phyloP scores from a whole-genome alignment of 371 early-diverging fungal species.

The Mucor indicus region DNA sequence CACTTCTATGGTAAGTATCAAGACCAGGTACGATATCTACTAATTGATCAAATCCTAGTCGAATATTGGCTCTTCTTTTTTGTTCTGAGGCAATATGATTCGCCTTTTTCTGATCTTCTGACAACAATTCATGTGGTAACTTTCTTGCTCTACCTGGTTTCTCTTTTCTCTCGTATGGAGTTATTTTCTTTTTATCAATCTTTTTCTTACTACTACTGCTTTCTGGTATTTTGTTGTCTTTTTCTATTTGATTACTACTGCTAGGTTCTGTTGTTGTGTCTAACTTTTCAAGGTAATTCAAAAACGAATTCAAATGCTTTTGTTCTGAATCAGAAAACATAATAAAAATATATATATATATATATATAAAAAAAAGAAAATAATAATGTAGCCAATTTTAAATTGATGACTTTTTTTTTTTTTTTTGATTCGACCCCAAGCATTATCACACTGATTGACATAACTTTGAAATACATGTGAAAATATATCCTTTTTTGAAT shows the following conservation, averaged over 20 bases:
- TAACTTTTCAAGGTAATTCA: conserved; percentile 10
- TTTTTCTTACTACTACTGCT: background rate
- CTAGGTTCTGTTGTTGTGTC: background rate
- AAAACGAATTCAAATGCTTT: conserved; percentile 11
- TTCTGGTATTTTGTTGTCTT: background rate
- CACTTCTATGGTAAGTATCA: conserved; percentile 50
- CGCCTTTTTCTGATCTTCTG: conserved; percentile 84
- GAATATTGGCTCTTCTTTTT: conserved; percentile 80
- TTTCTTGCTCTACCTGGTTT: conserved; percentile 26
- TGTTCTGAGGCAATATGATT: conserved; percentile 93
- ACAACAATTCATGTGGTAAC: conserved; percentile 62
- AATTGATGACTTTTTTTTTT: too few relatives aligned
- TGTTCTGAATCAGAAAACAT: conserved; percentile 21
- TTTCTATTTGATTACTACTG: background rate
- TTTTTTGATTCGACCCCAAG: too few relatives aligned
- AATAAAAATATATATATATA: background rate
- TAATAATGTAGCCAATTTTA: too few relatives aligned
- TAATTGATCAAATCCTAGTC: conserved; percentile 76
- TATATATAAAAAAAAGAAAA: too few relatives aligned
- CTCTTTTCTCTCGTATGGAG: background rate
- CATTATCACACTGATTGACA: too few relatives aligned
- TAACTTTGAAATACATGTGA: background rate
- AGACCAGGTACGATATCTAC: conserved; percentile 73
- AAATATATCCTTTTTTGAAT: background rate
- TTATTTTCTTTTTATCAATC: background rate